phyloP scores from a whole-genome alignment of 2,329 filamentous ascomycete species.

The Fusarium sp. region DNA sequence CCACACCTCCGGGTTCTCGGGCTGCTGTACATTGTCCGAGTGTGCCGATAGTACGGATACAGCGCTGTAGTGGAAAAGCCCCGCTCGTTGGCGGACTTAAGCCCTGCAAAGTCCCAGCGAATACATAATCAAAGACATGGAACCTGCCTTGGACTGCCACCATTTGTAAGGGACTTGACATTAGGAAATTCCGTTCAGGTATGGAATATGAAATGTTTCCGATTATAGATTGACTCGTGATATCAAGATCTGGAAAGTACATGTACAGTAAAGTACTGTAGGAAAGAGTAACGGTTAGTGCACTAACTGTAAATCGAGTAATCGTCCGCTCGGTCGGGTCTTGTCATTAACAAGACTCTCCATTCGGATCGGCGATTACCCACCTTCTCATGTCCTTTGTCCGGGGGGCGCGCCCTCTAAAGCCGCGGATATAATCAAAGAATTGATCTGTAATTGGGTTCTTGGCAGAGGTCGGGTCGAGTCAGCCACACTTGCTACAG shows the following conservation, averaged over 20 bases:
- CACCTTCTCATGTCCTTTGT: slow-evolving; percentile 25
- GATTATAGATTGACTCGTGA: slow-evolving; percentile 2
- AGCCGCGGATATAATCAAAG: slow-evolving; percentile 33
- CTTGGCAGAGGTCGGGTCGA: neutral
- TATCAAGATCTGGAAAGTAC: slow-evolving; percentile 7
- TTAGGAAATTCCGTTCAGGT: neutral
- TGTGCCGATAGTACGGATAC: slow-evolving; percentile 19
- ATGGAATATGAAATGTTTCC: neutral
- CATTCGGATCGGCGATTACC: slow-evolving; percentile 43
- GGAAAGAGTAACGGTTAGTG: neutral
- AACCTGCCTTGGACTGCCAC: neutral
- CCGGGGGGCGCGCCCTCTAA: slow-evolving; percentile 37
- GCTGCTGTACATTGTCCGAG: slow-evolving; percentile 36
- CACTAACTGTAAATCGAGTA: slow-evolving; percentile 23
- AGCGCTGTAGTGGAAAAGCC: slow-evolving; percentile 2
- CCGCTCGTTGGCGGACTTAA: slow-evolving; percentile 42
- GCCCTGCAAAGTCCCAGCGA: slow-evolving; percentile 38
- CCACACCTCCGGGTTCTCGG: slow-evolving; percentile 35
- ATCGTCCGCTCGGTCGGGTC: slow-evolving; percentile 29
- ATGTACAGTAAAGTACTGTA: neutral
- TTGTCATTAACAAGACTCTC: slow-evolving; percentile 16
- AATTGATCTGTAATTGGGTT: slow-evolving; percentile 29
- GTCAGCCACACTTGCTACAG: slow-evolving; percentile 24
- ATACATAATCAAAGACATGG: slow-evolving; percentile 17
- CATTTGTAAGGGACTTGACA: neutral